Evolutionary conservation across 768 basidiomycete species (phyloP), one percentile per base, ranked within the genome.

Genomic region (Lactarius sp.): DNA sequence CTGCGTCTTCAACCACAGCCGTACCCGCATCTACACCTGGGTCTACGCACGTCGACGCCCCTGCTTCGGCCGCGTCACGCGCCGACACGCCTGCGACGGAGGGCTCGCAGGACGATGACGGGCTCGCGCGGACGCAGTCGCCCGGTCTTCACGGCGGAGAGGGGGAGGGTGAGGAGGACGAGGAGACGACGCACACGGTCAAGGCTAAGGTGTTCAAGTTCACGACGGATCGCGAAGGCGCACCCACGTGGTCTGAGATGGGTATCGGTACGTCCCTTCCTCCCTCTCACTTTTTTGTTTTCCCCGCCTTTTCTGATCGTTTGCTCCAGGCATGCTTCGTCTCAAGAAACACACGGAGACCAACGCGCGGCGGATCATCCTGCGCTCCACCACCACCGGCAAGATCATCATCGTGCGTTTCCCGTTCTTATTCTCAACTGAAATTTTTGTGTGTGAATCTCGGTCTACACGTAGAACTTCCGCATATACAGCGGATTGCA

Each of bases 101-200:
- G 52, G 71, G 70, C 37, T 71, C 70, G 27, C 67, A 68, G 44
- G 70, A 66, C 8, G 70, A 54, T 62, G 69, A 56, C 6, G 58
- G 59, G 66, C 64, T 49, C 65, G 64, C 62, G 61, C 69, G 62
- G 47, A 66, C 70, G 55, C 60, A 68, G 42, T 59, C 66, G 34
- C 51, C 64, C 6, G 69, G 68, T 5, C 49, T 66, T 39, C 83
- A 87, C 65, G 88, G 89, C 66, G 77, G 77, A 58, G 88, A 89
- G 64, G 90, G 91, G 12, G 86, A 86, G 69, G 91, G 91, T 34
- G 91, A 93, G 74, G 88, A 93, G 71, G 80, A 86, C 46, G 91
- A 93, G 70, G 84, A 84, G 63, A 91, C 88, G 4, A 74, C 75
- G 34, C 79, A 88, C 71, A 74, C 77, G 51, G 77, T 83, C 53